Percentiles rank a stretch among this genome's conserved stretches.
Conservation (phyloP, 2,329 filamentous ascomycete genomes). For the Colletotrichum sp. region DNA sequence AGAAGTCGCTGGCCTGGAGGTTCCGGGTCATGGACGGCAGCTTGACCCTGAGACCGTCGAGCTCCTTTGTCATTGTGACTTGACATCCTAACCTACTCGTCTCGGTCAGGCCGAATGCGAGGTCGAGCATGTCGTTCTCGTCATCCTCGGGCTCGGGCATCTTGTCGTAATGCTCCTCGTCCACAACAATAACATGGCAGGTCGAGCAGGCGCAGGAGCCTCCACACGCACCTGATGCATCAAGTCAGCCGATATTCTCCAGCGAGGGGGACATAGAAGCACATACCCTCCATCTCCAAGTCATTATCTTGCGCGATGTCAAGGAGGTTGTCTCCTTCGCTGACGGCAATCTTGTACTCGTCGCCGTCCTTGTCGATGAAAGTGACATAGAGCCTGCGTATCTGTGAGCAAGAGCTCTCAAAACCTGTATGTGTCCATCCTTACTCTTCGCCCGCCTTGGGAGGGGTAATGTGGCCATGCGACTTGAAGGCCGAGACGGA, state of each 20-base stretch:
- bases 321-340: conserved; percentile 88
- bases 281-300: conserved; percentile 89
- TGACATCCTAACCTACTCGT: conserved; percentile 86
- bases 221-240: conserved; percentile 77
- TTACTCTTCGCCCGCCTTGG: conserved; percentile 92
- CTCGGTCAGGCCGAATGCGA: conserved; percentile 89
- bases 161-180: conserved; percentile 76
- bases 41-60: conserved; percentile 85
- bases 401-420: background rate
- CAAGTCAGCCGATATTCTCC: background rate
- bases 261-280: background rate
- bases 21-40: conserved; percentile 95
- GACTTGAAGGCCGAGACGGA: conserved; percentile 62
- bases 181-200: conserved; percentile 85
- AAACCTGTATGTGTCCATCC: conserved; percentile 32
- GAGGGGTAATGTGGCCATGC: conserved; percentile 84
- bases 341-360: conserved; percentile 78
- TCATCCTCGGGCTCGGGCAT: conserved; percentile 81
- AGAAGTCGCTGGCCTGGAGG: conserved; percentile 92
- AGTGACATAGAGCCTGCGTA: conserved; percentile 77
- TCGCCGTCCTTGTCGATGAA: conserved; percentile 92
- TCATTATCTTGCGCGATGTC: conserved; percentile 96
- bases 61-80: conserved; percentile 87
- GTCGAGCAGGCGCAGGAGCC: conserved; percentile 93
- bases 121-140: conserved; percentile 89